A percentile compares a stretch with the other conserved stretches of the same genome.
Conservation (phyloP, 306 rosid genomes). For the Pterocarpus macrocarpus region DNA sequence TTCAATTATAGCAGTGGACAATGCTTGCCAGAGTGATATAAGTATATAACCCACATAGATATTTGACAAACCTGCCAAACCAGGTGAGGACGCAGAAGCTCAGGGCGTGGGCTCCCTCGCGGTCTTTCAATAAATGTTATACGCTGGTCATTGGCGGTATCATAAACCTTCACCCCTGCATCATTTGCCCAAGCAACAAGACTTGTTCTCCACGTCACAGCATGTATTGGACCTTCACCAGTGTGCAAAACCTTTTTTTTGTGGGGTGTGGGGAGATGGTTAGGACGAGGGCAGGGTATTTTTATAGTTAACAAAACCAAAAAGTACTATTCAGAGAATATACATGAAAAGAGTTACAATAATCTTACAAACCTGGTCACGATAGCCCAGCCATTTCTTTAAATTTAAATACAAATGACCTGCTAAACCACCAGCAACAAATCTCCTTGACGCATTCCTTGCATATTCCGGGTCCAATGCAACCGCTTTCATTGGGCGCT, state of each 20-base stretch:
- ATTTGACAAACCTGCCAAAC: constrained; percentile 95
- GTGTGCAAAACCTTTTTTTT: constrained; percentile 92
- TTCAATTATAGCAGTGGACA: constrained; percentile 40
- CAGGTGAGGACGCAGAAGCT: constrained; percentile 92
- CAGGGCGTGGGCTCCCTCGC: constrained; percentile 89
- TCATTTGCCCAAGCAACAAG: constrained; percentile 99
- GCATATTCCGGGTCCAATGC: constrained; percentile 90
- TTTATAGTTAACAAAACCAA: constrained; percentile 44
- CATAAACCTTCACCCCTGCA: constrained; percentile 95
- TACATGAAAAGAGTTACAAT: constrained; percentile 25
- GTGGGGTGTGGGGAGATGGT: background rate
- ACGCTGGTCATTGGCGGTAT: constrained; percentile 88
- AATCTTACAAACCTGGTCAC: constrained; percentile 80
- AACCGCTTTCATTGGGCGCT: constrained; percentile 94
- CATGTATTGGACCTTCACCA: constrained; percentile 99
- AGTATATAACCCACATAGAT: constrained; percentile 20
- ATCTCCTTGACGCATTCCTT: constrained; percentile 81
- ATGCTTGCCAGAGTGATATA: constrained; percentile 37
- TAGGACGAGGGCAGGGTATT: background rate
- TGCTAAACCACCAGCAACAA: constrained; percentile 97
- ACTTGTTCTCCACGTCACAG: constrained; percentile 92
- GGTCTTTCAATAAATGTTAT: constrained; percentile 96
- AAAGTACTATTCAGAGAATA: constrained; percentile 28
- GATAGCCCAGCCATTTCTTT: constrained; percentile 94
- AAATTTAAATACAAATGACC: constrained; percentile 87